Evolutionary conservation across 805 yeast species (phyloP), one percentile per base, ranked within the genome.

Genomic region (Yarrowia keelungensis): DNA sequence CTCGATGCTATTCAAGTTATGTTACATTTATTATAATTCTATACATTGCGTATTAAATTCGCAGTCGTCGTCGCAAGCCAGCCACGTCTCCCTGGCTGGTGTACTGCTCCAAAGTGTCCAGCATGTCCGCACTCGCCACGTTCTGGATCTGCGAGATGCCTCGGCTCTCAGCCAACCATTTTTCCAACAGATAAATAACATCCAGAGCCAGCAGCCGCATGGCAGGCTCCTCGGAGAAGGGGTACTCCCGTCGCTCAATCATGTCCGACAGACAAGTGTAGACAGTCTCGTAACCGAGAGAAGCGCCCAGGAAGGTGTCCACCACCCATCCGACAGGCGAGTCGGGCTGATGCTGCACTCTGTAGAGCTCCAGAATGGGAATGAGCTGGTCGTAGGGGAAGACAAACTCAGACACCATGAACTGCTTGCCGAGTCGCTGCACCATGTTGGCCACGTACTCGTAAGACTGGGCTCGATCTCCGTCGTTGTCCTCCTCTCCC

Each of bases 351-450:
- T 76, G 73, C 67, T 82, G 85, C 45, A 81, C 80, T 49, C 89
- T 80, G 72, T 87, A 83, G 72, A 84, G 85, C 72, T 88, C 82
- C 58, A 91, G 79, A 70, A 89, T 81, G 69, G 90, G 89, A 72
- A 91, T 81, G 58, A 93, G 81, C 69, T 86, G 88, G 71, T 86
- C 86, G 8, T 90, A 82, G 19, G 97, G 97, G 81, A 93, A 92
- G 3, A 92, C 89, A 74, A 86, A 83, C 73, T 92, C 97, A 50
- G 90, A 86, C 32, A 85, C 84, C 67, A 85, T 82, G 62, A 92
- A 81, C 75, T 85, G 86, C 69, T 85, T 81, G 0, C 97, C 97
- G 66, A 89, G 81, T 73, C 54, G 81, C 67, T 65, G 75, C 19
- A 80, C 79, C 9, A 81, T 77, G 36, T 76, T 72, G 3, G 83